These are phyloP conservation scores for Vaccinium macrocarpon DNA, from an alignment of 148 eudicot species.

Conservation along the genomic window DNA sequence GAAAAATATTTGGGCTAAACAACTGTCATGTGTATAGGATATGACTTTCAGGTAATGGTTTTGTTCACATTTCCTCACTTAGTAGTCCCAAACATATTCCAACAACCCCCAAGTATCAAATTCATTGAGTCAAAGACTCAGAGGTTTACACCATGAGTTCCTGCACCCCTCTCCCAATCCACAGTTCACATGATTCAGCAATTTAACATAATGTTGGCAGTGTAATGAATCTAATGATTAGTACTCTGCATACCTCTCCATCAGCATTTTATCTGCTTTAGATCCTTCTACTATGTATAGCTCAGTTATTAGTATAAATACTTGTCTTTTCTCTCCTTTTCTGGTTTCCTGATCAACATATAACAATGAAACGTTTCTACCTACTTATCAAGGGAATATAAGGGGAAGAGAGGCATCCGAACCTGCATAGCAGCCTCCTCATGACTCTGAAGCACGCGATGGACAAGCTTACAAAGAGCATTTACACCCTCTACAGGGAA, in stretches of 20 bases:
- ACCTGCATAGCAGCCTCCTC: constrained; percentile 91
- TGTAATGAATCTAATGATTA: no score
- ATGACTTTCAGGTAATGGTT: neutral
- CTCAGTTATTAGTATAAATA: neutral
- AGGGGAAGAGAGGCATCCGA: neutral
- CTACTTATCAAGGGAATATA: neutral
- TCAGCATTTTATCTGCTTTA: neutral
- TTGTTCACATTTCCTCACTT: neutral
- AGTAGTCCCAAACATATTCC: neutral
- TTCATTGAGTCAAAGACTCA: neutral
- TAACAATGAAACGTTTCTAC: neutral
- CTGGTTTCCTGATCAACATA: neutral
- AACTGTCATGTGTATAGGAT: neutral
- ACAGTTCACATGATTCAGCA: neutral
- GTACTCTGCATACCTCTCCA: neutral
- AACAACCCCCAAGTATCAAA: neutral
- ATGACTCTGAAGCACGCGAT: constrained; percentile 57
- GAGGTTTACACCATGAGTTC: neutral
- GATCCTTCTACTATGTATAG: neutral
- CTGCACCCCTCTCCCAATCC: neutral
- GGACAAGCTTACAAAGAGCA: constrained; percentile 67
- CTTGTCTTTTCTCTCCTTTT: neutral
- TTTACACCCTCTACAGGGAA: constrained; percentile 92
- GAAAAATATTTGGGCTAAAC: neutral
- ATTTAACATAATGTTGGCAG: neutral